Evolutionary conservation across 108 stramenopile genomes (phyloP).

Genomic region (Conticribra weissflogii): DNA sequence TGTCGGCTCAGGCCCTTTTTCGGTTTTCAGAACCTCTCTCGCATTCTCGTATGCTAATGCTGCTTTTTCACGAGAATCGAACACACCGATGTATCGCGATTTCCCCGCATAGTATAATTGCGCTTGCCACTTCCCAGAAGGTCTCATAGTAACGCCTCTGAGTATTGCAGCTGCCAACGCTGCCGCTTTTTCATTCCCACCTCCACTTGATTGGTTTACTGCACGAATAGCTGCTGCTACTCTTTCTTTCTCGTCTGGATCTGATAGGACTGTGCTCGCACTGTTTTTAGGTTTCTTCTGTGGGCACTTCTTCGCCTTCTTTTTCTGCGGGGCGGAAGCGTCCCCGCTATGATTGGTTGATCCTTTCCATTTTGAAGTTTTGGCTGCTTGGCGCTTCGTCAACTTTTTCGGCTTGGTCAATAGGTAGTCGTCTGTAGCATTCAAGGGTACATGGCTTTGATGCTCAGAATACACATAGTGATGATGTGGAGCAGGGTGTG

Average conservation of each 20-base stretch:
- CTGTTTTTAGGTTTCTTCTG: conserved; percentile 20
- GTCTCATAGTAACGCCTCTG: conserved; percentile 63
- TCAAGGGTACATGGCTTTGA: no score
- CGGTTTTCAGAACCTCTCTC: conserved; percentile 61
- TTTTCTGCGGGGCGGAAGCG: conserved; percentile 1
- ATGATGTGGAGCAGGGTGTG: conserved; percentile 15
- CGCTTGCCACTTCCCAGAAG: conserved; percentile 75
- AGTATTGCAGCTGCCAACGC: conserved; percentile 67
- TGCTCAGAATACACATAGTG: conserved; percentile 25
- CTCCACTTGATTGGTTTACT: conserved; percentile 27
- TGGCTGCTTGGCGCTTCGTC: conserved; percentile 11
- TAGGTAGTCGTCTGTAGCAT: not conserved
- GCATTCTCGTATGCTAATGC: conserved; percentile 68
- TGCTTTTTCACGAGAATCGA: conserved; percentile 65
- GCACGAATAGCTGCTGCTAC: conserved; percentile 38
- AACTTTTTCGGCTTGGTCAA: not conserved
- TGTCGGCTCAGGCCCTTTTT: conserved; percentile 7
- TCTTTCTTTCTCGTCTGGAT: conserved; percentile 37
- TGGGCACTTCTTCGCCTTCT: conserved; percentile 14
- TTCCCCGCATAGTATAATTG: conserved; percentile 75
- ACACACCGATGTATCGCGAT: conserved; percentile 75
- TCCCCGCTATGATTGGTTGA: not conserved
- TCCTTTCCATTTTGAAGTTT: conserved; percentile 7
- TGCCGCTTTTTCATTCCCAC: conserved; percentile 69
- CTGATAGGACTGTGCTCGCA: conserved; percentile 11